These are phyloP conservation scores for Mentha longifolia DNA, from an alignment of 257 asterid species.

Conservation along the genomic window DNA sequence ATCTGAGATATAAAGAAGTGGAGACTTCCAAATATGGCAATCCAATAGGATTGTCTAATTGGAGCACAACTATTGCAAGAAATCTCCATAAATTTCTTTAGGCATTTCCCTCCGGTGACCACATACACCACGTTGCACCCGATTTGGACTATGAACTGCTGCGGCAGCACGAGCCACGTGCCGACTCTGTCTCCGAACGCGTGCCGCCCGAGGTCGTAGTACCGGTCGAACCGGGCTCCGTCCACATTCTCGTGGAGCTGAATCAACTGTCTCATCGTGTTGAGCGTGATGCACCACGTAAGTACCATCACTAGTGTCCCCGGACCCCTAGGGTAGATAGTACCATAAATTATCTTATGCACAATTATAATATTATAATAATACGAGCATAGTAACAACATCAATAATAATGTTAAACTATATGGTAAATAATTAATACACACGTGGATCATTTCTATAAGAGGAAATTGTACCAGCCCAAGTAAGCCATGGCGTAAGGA, in stretches of 20 bases:
- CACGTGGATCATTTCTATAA: too few species aligned
- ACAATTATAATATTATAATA: too few species aligned
- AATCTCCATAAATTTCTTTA: constrained; percentile 69
- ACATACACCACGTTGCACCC: constrained; percentile 78
- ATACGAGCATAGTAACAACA: too few species aligned
- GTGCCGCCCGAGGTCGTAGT: constrained; percentile 59
- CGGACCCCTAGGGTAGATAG: constrained; percentile 56
- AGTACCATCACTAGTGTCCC: constrained; percentile 57
- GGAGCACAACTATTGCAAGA: constrained; percentile 58
- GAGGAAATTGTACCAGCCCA: constrained; percentile 61
- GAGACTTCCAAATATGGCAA: constrained; percentile 72
- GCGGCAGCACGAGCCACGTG: constrained; percentile 75
- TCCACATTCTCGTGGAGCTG: constrained; percentile 73
- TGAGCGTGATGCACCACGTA: constrained; percentile 62
- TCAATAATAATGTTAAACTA: too few species aligned
- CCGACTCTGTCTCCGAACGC: constrained; percentile 64
- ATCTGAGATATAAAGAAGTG: constrained; percentile 86
- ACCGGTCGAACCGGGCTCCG: constrained; percentile 66
- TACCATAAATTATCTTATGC: background rate
- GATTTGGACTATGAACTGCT: constrained; percentile 69
- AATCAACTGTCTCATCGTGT: constrained; percentile 80
- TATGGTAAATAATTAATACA: too few species aligned
- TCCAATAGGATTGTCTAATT: constrained; percentile 79
- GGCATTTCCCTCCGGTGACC: constrained; percentile 82
- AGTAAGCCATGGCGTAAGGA: constrained; percentile 71